phyloP scores from a whole-genome alignment of 805 yeast species.

The Wickerhamomyces alni region DNA sequence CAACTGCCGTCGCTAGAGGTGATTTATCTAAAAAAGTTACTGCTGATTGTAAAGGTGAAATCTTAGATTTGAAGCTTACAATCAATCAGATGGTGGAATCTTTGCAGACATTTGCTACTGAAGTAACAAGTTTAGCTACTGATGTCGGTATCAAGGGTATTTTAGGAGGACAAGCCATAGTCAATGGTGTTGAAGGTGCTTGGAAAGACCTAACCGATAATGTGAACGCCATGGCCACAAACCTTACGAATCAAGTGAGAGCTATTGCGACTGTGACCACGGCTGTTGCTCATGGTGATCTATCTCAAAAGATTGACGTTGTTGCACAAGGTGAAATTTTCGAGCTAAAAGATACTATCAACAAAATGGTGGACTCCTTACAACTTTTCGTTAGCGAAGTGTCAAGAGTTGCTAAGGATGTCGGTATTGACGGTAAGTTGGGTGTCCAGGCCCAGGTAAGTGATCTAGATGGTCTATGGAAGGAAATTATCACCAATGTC shows the following conservation, averaged over 20 bases:
- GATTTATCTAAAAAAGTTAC: constrained; percentile 80
- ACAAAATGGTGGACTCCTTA: constrained; percentile 88
- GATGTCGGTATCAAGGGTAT: constrained; percentile 94
- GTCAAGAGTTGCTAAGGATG: constrained; percentile 85
- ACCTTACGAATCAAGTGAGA: constrained; percentile 85
- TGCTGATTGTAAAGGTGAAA: constrained; percentile 89
- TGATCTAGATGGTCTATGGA: constrained; percentile 91
- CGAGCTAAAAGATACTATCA: constrained; percentile 79
- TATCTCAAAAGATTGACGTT: constrained; percentile 81
- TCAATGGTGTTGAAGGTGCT: constrained; percentile 82
- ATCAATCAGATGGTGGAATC: constrained; percentile 93
- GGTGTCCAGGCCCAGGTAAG: constrained; percentile 90
- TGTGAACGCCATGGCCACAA: constrained; percentile 90
- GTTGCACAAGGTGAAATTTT: constrained; percentile 89
- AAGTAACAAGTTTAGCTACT: constrained; percentile 84
- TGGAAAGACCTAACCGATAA: constrained; percentile 91
- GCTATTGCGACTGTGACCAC: constrained; percentile 92
- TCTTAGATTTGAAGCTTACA: constrained; percentile 76
- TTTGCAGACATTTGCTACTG: constrained; percentile 79
- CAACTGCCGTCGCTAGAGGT: constrained; percentile 85
- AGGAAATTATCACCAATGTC: constrained; percentile 84
- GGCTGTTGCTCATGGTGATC: constrained; percentile 91
- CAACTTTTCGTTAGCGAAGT: constrained; percentile 87
- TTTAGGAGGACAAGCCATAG: constrained; percentile 88
- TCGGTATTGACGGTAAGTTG: constrained; percentile 87